phyloP scores from a whole-genome alignment of 768 basidiomycete genomes.

The Leccinum uliginosum region DNA sequence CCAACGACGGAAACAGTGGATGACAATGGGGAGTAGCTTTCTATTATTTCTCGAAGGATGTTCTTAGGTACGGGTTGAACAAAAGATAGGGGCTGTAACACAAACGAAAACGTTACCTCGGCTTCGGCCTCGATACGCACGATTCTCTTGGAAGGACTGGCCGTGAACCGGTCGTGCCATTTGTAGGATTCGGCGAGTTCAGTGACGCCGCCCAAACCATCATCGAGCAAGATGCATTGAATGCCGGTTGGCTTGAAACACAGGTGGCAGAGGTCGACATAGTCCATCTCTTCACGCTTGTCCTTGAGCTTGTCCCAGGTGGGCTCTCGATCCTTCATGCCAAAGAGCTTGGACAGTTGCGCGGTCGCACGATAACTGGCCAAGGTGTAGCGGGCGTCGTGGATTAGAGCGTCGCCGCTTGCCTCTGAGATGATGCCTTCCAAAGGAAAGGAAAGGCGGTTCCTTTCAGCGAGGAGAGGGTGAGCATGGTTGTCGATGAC shows the following conservation, averaged over 20 bases:
- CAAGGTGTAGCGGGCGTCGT: slow-evolving; percentile 52
- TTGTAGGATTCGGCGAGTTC: slow-evolving; percentile 45
- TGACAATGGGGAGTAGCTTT: slow-evolving; percentile 1
- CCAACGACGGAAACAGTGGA: slow-evolving; percentile 11
- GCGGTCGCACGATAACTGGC: slow-evolving; percentile 54
- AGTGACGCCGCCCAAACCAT: slow-evolving; percentile 53
- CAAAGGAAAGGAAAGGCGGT: slow-evolving; percentile 47
- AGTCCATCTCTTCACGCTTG: slow-evolving; percentile 40
- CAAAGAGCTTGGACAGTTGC: slow-evolving; percentile 52
- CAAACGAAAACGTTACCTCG: slow-evolving; percentile 43
- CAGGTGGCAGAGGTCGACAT: slow-evolving; percentile 51
- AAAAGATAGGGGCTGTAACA: slow-evolving; percentile 1
- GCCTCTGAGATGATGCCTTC: slow-evolving; percentile 69
- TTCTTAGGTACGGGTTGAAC: slow-evolving; percentile 3
- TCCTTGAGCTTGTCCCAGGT: slow-evolving; percentile 61
- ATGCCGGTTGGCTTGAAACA: slow-evolving; percentile 58
- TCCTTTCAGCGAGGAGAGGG: slow-evolving; percentile 49
- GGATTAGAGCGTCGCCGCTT: slow-evolving; percentile 42
- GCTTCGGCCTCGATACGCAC: slow-evolving; percentile 67
- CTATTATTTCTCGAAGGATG: slow-evolving; percentile 23
- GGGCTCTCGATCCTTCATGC: slow-evolving; percentile 29
- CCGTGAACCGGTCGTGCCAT: slow-evolving; percentile 64
- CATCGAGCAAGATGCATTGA: slow-evolving; percentile 68
- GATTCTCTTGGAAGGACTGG: slow-evolving; percentile 52
- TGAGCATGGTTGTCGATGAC: slow-evolving; percentile 82